phyloP scores from a whole-genome alignment of 2,329 filamentous ascomycete genomes.

The Phymatotrichopsis omnivora region DNA sequence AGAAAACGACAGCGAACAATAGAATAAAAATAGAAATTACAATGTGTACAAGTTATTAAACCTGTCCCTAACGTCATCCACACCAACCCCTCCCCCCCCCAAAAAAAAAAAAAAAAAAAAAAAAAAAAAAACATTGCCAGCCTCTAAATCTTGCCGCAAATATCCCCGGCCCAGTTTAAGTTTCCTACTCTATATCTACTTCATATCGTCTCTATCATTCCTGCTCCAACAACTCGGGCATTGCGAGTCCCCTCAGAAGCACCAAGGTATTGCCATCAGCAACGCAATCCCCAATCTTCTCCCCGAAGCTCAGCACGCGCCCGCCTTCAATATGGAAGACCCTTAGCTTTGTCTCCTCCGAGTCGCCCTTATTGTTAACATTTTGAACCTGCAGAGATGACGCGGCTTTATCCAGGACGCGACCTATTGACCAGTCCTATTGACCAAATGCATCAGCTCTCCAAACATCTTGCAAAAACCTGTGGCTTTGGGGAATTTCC shows the following conservation, averaged over 20 bases:
- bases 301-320: conserved; percentile 71
- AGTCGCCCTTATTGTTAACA: conserved; percentile 65
- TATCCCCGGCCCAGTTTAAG: too few relatives aligned
- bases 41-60: too few relatives aligned
- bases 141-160: too few relatives aligned
- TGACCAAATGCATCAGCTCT: background rate
- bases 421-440: conserved; percentile 75
- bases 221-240: conserved; percentile 56
- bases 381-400: conserved; percentile 70
- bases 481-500: background rate
- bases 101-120: too few relatives aligned
- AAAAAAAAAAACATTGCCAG: too few relatives aligned
- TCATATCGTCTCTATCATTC: conserved; percentile 7
- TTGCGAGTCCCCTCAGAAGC: conserved; percentile 69
- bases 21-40: too few relatives aligned
- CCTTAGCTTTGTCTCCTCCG: conserved; percentile 68
- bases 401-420: conserved; percentile 68
- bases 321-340: conserved; percentile 93
- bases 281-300: conserved; percentile 66
- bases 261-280: conserved; percentile 84
- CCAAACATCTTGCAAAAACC: background rate
- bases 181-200: too few relatives aligned
- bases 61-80: too few relatives aligned
- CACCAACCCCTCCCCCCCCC: too few relatives aligned
- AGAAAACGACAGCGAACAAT: too few relatives aligned